phyloP scores from a whole-genome alignment of 2,329 filamentous ascomycete species.

The Knufia petricola region DNA sequence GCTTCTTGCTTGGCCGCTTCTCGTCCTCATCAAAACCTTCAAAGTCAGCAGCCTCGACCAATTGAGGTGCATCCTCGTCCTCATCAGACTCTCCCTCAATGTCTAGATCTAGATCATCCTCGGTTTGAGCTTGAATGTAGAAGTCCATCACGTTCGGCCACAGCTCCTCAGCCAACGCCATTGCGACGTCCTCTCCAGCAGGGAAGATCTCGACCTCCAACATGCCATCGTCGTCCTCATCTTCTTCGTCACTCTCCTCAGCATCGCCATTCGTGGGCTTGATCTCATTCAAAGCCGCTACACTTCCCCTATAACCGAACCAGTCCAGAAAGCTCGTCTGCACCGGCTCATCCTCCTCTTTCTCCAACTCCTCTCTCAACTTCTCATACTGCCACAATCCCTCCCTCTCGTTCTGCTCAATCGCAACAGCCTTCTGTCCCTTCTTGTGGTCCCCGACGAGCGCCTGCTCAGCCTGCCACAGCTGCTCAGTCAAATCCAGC shows the following conservation, averaged over 20 bases:
- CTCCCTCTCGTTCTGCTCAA: constrained; percentile 21
- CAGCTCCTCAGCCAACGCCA: constrained; percentile 73
- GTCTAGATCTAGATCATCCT: constrained; percentile 47
- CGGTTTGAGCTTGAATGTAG: constrained; percentile 17
- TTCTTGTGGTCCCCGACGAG: constrained; percentile 11
- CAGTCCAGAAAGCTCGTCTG: constrained; percentile 65
- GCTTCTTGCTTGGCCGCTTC: constrained; percentile 6
- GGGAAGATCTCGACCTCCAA: constrained; percentile 75
- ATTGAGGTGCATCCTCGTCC: constrained; percentile 36
- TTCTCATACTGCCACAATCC: constrained; percentile 24
- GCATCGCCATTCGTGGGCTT: constrained; percentile 34
- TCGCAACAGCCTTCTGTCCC: neutral
- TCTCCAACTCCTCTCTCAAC: constrained; percentile 26
- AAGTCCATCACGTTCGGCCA: constrained; percentile 22
- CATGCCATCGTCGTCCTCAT: constrained; percentile 51
- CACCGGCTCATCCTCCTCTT: constrained; percentile 28
- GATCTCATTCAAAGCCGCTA: constrained; percentile 44
- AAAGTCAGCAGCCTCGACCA: constrained; percentile 27
- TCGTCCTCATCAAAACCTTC: constrained; percentile 26
- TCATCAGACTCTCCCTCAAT: constrained; percentile 57
- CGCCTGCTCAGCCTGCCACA: constrained; percentile 54
- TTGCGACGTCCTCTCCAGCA: constrained; percentile 73
- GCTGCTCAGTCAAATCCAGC: constrained; percentile 60
- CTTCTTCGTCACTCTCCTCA: constrained; percentile 47
- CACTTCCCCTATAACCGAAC: constrained; percentile 69